These are phyloP conservation scores for Alternaria brassicae DNA, from an alignment of 2,329 filamentous ascomycete species.

Conservation along the genomic window DNA sequence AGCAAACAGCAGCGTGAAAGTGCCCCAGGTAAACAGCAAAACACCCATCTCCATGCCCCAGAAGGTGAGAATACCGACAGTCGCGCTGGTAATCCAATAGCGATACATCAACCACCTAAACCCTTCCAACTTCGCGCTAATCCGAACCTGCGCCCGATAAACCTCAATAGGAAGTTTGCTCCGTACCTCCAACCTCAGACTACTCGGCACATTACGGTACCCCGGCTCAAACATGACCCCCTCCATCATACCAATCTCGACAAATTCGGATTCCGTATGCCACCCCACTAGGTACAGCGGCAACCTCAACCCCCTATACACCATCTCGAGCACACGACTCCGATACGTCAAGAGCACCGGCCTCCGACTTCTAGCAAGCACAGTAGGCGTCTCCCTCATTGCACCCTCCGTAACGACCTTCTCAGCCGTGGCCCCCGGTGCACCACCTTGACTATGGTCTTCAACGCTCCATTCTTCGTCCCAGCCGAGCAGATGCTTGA, in stretches of 20 bases:
- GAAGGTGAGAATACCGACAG: conserved; percentile 73
- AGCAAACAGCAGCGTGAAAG: conserved; percentile 56
- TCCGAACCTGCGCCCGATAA: conserved; percentile 71
- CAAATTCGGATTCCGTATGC: conserved; percentile 66
- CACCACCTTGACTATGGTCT: conserved; percentile 27
- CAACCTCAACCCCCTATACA: conserved; percentile 53
- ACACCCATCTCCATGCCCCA: conserved; percentile 78
- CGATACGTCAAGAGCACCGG: conserved; percentile 82
- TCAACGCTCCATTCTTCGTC: conserved; percentile 43
- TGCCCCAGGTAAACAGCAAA: conserved; percentile 69
- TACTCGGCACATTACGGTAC: conserved; percentile 60
- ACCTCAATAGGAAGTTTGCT: conserved; percentile 75
- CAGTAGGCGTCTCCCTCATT: conserved; percentile 24
- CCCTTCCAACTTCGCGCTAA: conserved; percentile 78
- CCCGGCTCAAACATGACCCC: conserved; percentile 69
- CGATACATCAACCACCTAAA: conserved; percentile 82
- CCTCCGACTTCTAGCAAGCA: conserved; percentile 65
- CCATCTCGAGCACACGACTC: conserved; percentile 55
- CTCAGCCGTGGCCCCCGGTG: conserved; percentile 16
- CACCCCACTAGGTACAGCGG: conserved; percentile 74
- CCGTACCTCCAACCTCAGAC: conserved; percentile 71
- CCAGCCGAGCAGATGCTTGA: conserved; percentile 36
- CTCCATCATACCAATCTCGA: conserved; percentile 77
- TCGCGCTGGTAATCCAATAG: conserved; percentile 73
- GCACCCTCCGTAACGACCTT: conserved; percentile 2